Percentiles rank a stretch among this genome's conserved stretches.
Evolutionary conservation across 805 yeast genomes (phyloP).

Genomic region (Sungouiella blattae): DNA sequence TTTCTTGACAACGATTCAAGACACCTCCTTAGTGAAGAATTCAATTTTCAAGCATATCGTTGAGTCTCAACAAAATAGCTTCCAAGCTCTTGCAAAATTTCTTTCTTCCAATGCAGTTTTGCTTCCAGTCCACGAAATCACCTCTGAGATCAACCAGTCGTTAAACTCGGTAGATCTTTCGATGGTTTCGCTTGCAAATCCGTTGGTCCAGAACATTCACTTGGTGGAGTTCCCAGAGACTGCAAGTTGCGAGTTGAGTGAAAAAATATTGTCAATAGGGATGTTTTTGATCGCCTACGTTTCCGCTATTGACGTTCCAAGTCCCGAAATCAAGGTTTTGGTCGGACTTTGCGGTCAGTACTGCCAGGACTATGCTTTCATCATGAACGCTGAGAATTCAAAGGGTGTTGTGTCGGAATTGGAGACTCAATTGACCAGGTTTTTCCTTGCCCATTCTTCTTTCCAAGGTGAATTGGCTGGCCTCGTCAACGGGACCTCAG

Average conservation of each 20-base stretch:
- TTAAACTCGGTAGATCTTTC: constrained; percentile 8
- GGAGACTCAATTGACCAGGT: neutral
- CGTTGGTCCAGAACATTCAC: constrained; percentile 41
- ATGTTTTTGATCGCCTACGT: neutral
- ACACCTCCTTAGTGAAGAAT: constrained; percentile 5
- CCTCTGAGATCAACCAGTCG: constrained; percentile 13
- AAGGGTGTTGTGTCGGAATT: neutral
- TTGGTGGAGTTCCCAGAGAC: constrained; percentile 16
- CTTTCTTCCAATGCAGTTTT: constrained; percentile 3
- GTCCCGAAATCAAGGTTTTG: neutral
- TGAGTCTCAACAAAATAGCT: no score
- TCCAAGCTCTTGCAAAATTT: constrained; percentile 8
- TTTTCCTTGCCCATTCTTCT: neutral
- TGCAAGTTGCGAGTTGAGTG: neutral
- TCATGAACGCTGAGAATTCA: constrained; percentile 2
- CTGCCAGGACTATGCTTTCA: constrained; percentile 7
- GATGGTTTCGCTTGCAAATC: constrained; percentile 44
- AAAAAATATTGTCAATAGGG: neutral
- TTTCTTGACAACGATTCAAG: constrained; percentile 12
- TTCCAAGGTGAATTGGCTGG: neutral
- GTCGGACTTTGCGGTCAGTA: constrained; percentile 3
- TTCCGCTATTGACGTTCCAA: neutral
- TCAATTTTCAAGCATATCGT: no score
- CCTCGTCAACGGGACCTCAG: constrained; percentile 1
- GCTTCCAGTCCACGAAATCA: constrained; percentile 24